phyloP scores from a whole-genome alignment of 306 rosid genomes.

The Castanea crenata region DNA sequence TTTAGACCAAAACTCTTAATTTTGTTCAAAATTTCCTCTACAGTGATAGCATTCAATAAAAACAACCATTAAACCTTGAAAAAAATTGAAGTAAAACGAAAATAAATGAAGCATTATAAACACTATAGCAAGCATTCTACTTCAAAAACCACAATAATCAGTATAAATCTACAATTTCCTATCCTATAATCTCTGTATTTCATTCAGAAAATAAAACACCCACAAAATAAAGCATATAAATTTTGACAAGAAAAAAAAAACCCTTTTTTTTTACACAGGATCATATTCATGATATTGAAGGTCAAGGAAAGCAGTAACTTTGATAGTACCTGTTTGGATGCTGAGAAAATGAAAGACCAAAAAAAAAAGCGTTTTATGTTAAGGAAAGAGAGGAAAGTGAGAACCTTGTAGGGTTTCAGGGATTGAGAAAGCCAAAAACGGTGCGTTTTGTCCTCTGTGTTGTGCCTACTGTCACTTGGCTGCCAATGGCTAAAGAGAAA shows the following conservation, averaged over 20 bases:
- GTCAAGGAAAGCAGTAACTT: neutral
- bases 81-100: neutral
- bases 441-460: neutral
- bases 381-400: neutral
- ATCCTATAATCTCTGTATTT: neutral
- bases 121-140: neutral
- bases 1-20: slow-evolving; percentile 7
- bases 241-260: neutral
- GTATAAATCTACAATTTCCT: too few relatives aligned
- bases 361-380: neutral
- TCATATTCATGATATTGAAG: neutral
- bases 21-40: neutral
- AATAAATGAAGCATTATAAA: neutral
- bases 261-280: neutral
- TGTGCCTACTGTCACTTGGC: neutral
- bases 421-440: neutral
- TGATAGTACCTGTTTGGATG: neutral
- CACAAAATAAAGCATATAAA: neutral
- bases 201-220: neutral
- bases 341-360: neutral
- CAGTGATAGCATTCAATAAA: neutral
- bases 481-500: neutral
- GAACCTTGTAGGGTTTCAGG: neutral
- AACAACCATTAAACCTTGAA: neutral
- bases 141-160: neutral